Percentiles rank a stretch among this genome's conserved stretches.
Evolutionary conservation across 306 rosid genomes (phyloP).

Genomic region (Lathyrus tuberosus): DNA sequence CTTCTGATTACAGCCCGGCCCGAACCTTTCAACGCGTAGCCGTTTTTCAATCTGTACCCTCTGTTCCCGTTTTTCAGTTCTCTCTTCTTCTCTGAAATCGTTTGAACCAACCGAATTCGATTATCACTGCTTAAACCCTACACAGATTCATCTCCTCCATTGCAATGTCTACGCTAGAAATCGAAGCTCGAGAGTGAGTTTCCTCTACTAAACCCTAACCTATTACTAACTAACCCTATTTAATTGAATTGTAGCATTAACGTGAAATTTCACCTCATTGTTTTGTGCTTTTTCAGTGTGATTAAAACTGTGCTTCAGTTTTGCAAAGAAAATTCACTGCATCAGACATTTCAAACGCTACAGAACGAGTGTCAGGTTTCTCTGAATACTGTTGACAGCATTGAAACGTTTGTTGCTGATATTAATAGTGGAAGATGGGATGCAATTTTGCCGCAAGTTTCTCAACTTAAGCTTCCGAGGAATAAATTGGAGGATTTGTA

Average conservation of each 20-base stretch:
- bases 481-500: slow-evolving; percentile 94
- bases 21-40: no score
- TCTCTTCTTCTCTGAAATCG: no score
- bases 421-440: slow-evolving; percentile 98
- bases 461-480: slow-evolving; percentile 97
- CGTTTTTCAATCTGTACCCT: no score
- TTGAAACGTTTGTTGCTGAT: slow-evolving; percentile 90
- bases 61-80: no score
- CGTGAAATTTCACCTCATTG: not conserved
- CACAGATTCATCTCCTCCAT: not conserved
- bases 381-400: slow-evolving; percentile 92
- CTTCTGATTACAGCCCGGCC: no score
- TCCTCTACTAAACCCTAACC: not conserved
- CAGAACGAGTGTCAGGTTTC: slow-evolving; percentile 99
- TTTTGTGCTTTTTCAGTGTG: slow-evolving; percentile 59
- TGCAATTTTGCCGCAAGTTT: slow-evolving; percentile 88
- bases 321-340: slow-evolving; percentile 93
- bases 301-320: slow-evolving; percentile 98
- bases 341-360: slow-evolving; percentile 85
- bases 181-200: slow-evolving; percentile 96
- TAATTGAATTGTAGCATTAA: not conserved
- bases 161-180: slow-evolving; percentile 89
- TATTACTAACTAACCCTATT: not conserved
- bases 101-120: not conserved
- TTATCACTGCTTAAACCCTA: slow-evolving; percentile 2